Base-by-base conservation (phyloP, 805 yeast species). In the Cyberlindnera sargentensis region DNA sequence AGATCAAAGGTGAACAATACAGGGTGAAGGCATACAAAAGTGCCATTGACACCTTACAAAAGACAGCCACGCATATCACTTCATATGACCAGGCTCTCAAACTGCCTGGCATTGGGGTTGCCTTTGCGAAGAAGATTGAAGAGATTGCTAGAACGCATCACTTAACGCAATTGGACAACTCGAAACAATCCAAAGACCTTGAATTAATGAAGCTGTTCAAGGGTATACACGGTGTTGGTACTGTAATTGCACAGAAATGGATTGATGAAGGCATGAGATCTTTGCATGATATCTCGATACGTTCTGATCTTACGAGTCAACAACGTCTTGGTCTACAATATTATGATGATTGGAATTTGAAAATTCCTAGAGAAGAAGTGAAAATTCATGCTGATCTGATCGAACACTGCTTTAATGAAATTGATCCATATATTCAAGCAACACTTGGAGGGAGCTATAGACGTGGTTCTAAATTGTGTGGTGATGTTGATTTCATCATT, bases 401-500 rank as follows among this genome's bases (percentile, higher is more conserved):
- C 11, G 46, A 48, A 3, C 48, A 48, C 2, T 10, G 52, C 23
- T 41, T 62, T 26, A 41, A 51, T 5, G 47, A 51, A 10, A 44
- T 73, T 15, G 75, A 72, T 42, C 55, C 67, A 0, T 48, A 55
- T 1, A 52, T 72, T 24, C 60, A 64, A 29, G 48, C 67, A 6
- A 51, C 62, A 7, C 62, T 73, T 34, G 71, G 71, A 68, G 82
- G 82, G 3, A 73, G 79, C 5, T 77, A 72, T 53, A 60, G 76
- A 31, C 64, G 83, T 23, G 80, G 77, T 3, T 52, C 62, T n/a
- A 37, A 46, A 4, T 54, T 55, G 5, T 70, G 75, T 46, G 80
- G 80, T 1, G 83, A 78, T 50, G 67, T 78, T 33, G 84, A 78
- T 53, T 64, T 75, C 35, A 59, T 78, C 25, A 42, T 78, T 4